Evolutionary conservation across 2,329 filamentous ascomycete species (phyloP).

Genomic region (Sodiomyces alkalinus): DNA sequence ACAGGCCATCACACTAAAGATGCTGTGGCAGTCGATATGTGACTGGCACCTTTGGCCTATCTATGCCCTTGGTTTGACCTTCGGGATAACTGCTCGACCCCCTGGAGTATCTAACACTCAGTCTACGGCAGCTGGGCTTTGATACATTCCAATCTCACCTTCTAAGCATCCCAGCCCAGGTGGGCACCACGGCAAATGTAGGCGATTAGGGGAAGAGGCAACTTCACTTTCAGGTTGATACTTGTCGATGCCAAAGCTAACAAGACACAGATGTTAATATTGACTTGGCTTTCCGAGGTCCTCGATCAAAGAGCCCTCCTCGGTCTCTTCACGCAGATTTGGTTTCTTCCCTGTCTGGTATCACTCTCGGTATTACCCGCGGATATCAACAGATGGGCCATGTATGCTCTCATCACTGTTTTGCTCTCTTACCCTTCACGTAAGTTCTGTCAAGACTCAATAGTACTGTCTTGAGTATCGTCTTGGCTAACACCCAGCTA

Average conservation of each 20-base stretch:
- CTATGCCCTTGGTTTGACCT: slow-evolving; percentile 32
- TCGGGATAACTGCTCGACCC: slow-evolving; percentile 30
- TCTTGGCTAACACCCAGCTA: slow-evolving; percentile 1
- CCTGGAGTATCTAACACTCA: slow-evolving; percentile 37
- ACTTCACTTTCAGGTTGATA: not conserved
- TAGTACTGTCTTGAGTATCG: slow-evolving; percentile 16
- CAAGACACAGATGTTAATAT: slow-evolving; percentile 20
- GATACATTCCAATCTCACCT: slow-evolving; percentile 33
- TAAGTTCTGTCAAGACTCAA: slow-evolving; percentile 6
- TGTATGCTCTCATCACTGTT: slow-evolving; percentile 18
- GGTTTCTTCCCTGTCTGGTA: slow-evolving; percentile 37
- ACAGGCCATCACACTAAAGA: slow-evolving; percentile 30
- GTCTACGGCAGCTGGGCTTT: slow-evolving; percentile 33
- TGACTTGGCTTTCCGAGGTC: slow-evolving; percentile 29
- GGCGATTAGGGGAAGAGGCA: too few species aligned
- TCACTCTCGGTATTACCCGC: slow-evolving; percentile 17
- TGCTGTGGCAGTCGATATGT: slow-evolving; percentile 30
- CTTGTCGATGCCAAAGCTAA: slow-evolving; percentile 16
- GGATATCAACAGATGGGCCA: slow-evolving; percentile 15
- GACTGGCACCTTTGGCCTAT: slow-evolving; percentile 45
- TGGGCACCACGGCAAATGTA: slow-evolving; percentile 6
- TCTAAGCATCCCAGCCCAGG: slow-evolving; percentile 34
- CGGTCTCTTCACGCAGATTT: slow-evolving; percentile 28
- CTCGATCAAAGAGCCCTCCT: slow-evolving; percentile 25
- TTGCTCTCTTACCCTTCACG: slow-evolving; percentile 18